phyloP scores from a whole-genome alignment of 225 moss, liverwort and hornwort species.

The Bryoerythrophyllum caledonicum region DNA sequence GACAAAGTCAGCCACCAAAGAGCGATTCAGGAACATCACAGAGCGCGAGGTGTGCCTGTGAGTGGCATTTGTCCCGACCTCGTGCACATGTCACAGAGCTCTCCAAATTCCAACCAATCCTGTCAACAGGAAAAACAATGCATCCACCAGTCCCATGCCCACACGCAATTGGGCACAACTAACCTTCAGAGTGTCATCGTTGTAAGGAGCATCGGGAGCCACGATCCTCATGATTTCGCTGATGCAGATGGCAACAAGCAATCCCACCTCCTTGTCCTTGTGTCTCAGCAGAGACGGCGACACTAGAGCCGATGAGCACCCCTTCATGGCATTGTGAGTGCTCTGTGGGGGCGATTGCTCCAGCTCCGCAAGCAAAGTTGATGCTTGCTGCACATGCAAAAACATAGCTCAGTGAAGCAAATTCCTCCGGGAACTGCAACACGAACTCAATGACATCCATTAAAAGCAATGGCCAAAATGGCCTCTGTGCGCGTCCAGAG shows the following conservation, averaged over 20 bases:
- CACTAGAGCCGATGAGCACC: conserved; percentile 80
- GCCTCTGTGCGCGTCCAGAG: too few relatives aligned
- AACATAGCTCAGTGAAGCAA: conserved; percentile 15
- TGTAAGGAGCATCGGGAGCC: conserved; percentile 96
- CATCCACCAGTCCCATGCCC: not conserved
- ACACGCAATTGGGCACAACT: not conserved
- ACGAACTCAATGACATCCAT: not conserved
- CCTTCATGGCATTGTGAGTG: conserved; percentile 82
- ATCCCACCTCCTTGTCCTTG: conserved; percentile 89
- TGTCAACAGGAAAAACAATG: not conserved
- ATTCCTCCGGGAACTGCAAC: conserved; percentile 22
- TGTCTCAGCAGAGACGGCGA: conserved; percentile 72
- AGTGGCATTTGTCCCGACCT: not conserved
- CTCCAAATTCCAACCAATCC: not conserved
- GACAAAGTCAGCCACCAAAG: not conserved
- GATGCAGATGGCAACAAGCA: conserved; percentile 90
- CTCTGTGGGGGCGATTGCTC: conserved; percentile 91
- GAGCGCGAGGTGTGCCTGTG: not conserved
- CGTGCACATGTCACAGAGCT: not conserved
- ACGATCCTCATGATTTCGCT: conserved; percentile 99
- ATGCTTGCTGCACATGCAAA: conserved; percentile 70
- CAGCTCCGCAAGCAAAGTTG: conserved; percentile 71
- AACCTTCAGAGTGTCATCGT: conserved; percentile 86
- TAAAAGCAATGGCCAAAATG: not conserved
- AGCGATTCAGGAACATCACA: not conserved